Conservation (phyloP, 2,329 filamentous ascomycete species). For the Cladophialophora yegresii region DNA sequence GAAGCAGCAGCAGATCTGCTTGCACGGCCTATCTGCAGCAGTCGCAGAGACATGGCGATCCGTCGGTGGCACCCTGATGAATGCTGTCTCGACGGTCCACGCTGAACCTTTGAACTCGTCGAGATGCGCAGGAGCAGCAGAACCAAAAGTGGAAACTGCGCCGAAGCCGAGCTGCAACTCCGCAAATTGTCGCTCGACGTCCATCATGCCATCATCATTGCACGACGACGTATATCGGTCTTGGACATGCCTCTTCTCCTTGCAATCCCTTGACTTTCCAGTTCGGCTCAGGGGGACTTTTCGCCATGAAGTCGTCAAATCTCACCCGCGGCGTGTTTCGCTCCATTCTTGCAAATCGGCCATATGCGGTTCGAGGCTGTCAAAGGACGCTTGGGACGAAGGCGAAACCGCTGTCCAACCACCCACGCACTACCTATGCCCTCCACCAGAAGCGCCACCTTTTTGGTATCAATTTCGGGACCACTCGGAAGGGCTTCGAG, state of each 20-base stretch:
- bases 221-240: neutral
- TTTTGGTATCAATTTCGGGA: conserved; percentile 29
- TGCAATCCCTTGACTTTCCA: neutral
- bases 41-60: neutral
- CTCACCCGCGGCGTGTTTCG: conserved; percentile 50
- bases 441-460: conserved; percentile 27
- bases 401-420: conserved; percentile 3
- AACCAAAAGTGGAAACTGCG: neutral
- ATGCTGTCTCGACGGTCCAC: neutral
- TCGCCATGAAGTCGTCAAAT: conserved; percentile 46
- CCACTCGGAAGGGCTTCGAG: conserved; percentile 15
- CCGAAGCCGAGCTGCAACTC: neutral
- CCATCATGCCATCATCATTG: neutral
- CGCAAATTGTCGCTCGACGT: neutral
- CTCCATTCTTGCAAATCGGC: conserved; percentile 49
- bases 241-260: neutral
- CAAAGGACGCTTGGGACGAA: conserved; percentile 13
- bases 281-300: neutral
- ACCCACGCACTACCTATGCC: conserved; percentile 5
- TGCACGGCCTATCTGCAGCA: conserved; percentile 5
- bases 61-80: neutral
- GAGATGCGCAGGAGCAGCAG: neutral
- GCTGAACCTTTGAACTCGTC: neutral
- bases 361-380: conserved; percentile 38
- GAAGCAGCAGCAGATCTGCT: conserved; percentile 1